phyloP scores from a whole-genome alignment of 2,329 filamentous ascomycete species.

The Alternaria sp. region DNA sequence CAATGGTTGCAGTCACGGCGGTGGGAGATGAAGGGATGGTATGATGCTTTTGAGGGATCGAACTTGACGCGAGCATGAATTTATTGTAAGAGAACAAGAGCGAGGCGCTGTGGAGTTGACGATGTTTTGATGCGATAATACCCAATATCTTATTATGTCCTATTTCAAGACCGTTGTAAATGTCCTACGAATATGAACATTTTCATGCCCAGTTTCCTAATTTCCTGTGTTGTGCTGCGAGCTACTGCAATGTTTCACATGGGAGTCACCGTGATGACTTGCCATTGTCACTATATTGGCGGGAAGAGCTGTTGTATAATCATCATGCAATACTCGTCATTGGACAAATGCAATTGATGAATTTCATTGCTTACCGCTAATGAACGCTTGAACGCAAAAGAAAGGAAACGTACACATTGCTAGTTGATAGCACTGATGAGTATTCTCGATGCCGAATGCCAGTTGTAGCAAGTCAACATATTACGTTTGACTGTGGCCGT shows the following conservation, averaged over 20 bases:
- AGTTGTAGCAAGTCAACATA: not conserved
- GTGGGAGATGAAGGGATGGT: conserved; percentile 54
- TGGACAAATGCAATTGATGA: not conserved
- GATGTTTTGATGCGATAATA: conserved; percentile 2
- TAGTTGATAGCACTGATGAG: not conserved
- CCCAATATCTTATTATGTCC: not conserved
- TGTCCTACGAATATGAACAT: not conserved
- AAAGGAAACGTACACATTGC: not conserved
- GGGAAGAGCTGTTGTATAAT: not conserved
- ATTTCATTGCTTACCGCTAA: not conserved
- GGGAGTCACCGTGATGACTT: not conserved
- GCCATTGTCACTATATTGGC: not conserved
- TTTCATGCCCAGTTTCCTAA: not conserved
- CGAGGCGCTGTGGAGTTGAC: not conserved
- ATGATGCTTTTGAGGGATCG: conserved; percentile 32
- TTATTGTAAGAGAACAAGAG: not conserved
- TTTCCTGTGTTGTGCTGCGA: not conserved
- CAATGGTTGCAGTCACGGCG: conserved; percentile 45
- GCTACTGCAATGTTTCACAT: not conserved
- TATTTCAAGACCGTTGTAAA: not conserved
- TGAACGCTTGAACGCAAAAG: not conserved
- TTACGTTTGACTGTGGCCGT: not conserved
- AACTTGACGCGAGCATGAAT: conserved; percentile 20
- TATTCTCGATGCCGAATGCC: not conserved
- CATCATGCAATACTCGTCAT: not conserved